Evolutionary conservation across 2,329 filamentous ascomycete species (phyloP).

Genomic region (Talaromyces sp.): DNA sequence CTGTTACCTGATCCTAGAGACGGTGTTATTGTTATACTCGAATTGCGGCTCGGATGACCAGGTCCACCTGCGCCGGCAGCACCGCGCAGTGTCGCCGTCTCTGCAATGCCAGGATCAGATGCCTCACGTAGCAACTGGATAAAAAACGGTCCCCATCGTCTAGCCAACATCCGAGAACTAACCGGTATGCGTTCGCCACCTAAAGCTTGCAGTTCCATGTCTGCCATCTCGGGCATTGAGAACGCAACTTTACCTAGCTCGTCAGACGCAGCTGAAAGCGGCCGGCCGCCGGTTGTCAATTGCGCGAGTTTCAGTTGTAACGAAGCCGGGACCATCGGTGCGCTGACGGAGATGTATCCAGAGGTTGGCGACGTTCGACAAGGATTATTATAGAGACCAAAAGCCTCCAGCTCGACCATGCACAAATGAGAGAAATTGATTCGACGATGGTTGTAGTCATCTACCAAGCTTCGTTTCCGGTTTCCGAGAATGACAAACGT

Average conservation of each 20-base stretch:
- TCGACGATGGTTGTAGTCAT: slow-evolving; percentile 95
- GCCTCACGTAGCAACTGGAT: slow-evolving; percentile 85
- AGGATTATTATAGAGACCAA: slow-evolving; percentile 95
- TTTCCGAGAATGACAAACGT: slow-evolving; percentile 95
- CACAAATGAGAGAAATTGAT: slow-evolving; percentile 98
- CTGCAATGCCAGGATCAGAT: slow-evolving; percentile 64
- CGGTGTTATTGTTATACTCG: slow-evolving; percentile 79
- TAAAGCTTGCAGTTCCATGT: slow-evolving; percentile 95
- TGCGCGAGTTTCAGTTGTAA: slow-evolving; percentile 48
- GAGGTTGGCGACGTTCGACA: slow-evolving; percentile 73
- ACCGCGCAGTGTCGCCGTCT: slow-evolving; percentile 71
- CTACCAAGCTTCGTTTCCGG: slow-evolving; percentile 85
- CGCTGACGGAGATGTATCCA: slow-evolving; percentile 79
- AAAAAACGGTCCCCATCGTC: slow-evolving; percentile 94
- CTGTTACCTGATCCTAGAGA: slow-evolving; percentile 34
- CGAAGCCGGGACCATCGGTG: slow-evolving; percentile 59
- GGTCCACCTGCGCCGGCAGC: slow-evolving; percentile 48
- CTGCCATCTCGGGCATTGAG: slow-evolving; percentile 75
- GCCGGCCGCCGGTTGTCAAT: slow-evolving; percentile 68
- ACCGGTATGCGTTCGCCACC: slow-evolving; percentile 88
- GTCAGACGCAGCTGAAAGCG: slow-evolving; percentile 72
- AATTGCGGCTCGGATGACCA: slow-evolving; percentile 61
- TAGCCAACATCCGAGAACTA: slow-evolving; percentile 82
- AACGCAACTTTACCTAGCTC: slow-evolving; percentile 81
- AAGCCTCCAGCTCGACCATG: slow-evolving; percentile 94